phyloP scores from a whole-genome alignment of 2,329 filamentous ascomycete genomes.

The Didymosphaeria variabile region DNA sequence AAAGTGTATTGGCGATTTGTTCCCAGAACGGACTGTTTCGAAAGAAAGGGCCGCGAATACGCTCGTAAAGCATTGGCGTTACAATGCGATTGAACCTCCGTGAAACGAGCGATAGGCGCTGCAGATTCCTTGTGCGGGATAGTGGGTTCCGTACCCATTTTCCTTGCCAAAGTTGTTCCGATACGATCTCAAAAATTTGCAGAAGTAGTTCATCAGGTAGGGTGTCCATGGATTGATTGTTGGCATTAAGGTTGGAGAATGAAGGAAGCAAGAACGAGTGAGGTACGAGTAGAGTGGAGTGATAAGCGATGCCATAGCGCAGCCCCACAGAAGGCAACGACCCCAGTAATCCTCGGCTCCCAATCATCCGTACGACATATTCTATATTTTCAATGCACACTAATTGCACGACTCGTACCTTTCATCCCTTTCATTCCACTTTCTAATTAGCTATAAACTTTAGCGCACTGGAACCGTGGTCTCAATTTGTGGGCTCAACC shows the following conservation, averaged over 20 bases:
- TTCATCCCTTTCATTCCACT: no score
- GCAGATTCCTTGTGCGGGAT: conserved; percentile 1
- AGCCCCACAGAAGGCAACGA: no score
- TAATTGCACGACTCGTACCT: no score
- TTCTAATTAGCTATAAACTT: no score
- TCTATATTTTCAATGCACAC: no score
- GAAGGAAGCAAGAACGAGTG: background rate
- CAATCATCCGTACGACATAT: no score
- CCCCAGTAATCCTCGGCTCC: no score
- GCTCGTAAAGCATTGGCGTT: background rate
- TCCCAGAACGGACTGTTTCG: background rate
- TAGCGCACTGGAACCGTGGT: no score
- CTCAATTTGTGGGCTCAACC: no score
- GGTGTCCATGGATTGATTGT: background rate
- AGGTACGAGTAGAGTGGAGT: no score
- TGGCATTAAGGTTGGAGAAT: no score
- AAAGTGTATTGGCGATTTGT: background rate
- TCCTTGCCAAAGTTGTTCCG: background rate
- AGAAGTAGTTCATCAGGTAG: background rate
- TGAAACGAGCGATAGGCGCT: background rate
- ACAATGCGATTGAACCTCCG: conserved; percentile 2
- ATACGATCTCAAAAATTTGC: background rate
- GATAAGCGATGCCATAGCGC: no score
- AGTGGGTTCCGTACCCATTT: background rate
- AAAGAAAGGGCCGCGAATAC: background rate